phyloP scores from a whole-genome alignment of 2,329 filamentous ascomycete genomes.

The Penicillium crustosum region DNA sequence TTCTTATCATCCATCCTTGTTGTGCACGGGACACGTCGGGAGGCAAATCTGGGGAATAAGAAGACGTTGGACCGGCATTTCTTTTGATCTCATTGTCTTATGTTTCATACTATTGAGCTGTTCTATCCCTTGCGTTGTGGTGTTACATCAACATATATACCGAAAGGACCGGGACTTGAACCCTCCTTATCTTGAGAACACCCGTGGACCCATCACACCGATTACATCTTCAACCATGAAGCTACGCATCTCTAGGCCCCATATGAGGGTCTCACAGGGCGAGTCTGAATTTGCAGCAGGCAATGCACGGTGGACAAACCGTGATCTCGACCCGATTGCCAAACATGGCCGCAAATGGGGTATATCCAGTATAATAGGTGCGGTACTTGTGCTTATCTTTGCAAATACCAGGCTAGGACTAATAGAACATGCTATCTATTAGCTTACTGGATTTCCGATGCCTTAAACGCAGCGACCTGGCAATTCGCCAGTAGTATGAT shows the following conservation, averaged over 20 bases:
- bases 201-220: background rate
- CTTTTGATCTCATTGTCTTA: background rate
- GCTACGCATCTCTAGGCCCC: conserved; percentile 39
- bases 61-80: background rate
- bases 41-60: conserved; percentile 7
- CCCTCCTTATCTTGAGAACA: background rate
- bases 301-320: conserved; percentile 49
- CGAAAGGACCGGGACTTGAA: background rate
- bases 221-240: background rate
- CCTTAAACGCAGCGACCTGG: conserved; percentile 56
- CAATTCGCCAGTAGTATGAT: conserved; percentile 53
- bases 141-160: background rate
- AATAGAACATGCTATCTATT: background rate
- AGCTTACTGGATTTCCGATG: conserved; percentile 55
- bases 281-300: conserved; percentile 49
- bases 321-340: conserved; percentile 53
- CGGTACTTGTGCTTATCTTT: background rate
- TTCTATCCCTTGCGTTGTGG: background rate
- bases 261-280: conserved; percentile 47
- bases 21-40: background rate
- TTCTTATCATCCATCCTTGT: conserved; percentile 1
- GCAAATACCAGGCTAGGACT: background rate
- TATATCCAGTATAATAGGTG: conserved; percentile 44
- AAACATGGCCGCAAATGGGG: conserved; percentile 48
- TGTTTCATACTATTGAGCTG: background rate